Evolutionary conservation across 139 green algal genomes (phyloP).

Genomic region (Chlorokybus atmophyticus): DNA sequence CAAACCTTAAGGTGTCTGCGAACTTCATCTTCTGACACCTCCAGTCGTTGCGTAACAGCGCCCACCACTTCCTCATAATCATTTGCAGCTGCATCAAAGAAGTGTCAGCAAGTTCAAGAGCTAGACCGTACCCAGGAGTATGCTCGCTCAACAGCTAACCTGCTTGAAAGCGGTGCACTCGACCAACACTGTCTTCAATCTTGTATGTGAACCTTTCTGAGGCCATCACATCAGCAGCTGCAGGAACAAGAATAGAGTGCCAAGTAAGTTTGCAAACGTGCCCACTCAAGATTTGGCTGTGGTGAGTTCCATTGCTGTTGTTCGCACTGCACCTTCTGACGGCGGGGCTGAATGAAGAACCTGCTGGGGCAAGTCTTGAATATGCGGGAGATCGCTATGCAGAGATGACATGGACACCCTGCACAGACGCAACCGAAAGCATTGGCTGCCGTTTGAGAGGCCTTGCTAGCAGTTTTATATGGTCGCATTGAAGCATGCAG

Average conservation of each 20-base stretch:
- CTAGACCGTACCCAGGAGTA: too few relatives aligned
- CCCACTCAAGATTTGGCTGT: neutral
- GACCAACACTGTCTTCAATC: slow-evolving; percentile 20
- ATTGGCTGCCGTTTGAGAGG: neutral
- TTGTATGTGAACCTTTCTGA: slow-evolving; percentile 15
- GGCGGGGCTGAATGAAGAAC: neutral
- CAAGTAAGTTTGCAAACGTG: neutral
- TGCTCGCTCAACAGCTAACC: too few relatives aligned
- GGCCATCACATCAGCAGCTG: neutral
- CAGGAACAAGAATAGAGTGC: neutral
- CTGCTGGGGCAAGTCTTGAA: neutral
- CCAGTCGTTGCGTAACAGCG: too few relatives aligned
- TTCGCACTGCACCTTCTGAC: neutral
- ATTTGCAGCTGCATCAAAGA: too few relatives aligned
- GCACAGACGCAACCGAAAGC: neutral
- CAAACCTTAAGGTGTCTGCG: too few relatives aligned
- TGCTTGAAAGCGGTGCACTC: slow-evolving; percentile 27
- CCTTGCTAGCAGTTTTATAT: neutral
- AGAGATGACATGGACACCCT: slow-evolving; percentile 11
- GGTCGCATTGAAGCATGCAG: too few relatives aligned
- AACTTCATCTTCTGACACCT: too few relatives aligned
- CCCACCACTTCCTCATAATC: too few relatives aligned
- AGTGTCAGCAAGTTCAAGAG: too few relatives aligned
- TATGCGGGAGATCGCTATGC: neutral
- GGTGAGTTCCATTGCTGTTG: neutral